Conservation (phyloP, 495 filamentous ascomycete genomes). For the Penicillium herquei region DNA sequence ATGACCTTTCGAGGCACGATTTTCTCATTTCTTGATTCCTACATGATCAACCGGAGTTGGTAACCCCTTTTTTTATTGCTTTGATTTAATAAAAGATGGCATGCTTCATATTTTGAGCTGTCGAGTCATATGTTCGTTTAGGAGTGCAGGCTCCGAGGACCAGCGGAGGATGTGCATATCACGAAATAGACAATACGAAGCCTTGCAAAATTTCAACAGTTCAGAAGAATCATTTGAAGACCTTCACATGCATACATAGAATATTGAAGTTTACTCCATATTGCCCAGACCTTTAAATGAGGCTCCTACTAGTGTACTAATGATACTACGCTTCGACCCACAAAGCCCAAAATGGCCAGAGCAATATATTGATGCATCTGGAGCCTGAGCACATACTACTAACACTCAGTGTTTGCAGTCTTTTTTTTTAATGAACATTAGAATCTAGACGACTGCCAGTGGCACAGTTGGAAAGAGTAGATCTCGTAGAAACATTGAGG, state of each 20-base stretch:
- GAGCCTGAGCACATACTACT: too few relatives aligned
- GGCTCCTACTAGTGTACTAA: too few relatives aligned
- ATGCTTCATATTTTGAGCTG: conserved; percentile 25
- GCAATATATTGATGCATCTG: too few relatives aligned
- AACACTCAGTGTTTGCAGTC: too few relatives aligned
- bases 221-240: not conserved
- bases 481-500: not conserved
- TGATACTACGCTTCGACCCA: too few relatives aligned
- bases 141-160: not conserved
- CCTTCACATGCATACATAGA: too few relatives aligned
- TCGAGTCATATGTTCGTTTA: conserved; percentile 17
- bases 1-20: conserved; percentile 38
- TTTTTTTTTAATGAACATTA: too few relatives aligned
- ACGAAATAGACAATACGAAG: conserved; percentile 32
- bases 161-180: conserved; percentile 22
- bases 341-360: too few relatives aligned
- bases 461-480: too few relatives aligned
- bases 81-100: conserved; percentile 44
- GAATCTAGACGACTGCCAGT: too few relatives aligned
- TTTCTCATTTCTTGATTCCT: conserved; percentile 41
- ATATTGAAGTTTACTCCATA: too few relatives aligned
- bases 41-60: conserved; percentile 51
- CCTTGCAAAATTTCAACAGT: conserved; percentile 23
- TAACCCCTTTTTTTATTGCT: conserved; percentile 37
- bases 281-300: too few relatives aligned